Base-by-base conservation (phyloP, 345 rosid species). In the Murraya paniculata region DNA sequence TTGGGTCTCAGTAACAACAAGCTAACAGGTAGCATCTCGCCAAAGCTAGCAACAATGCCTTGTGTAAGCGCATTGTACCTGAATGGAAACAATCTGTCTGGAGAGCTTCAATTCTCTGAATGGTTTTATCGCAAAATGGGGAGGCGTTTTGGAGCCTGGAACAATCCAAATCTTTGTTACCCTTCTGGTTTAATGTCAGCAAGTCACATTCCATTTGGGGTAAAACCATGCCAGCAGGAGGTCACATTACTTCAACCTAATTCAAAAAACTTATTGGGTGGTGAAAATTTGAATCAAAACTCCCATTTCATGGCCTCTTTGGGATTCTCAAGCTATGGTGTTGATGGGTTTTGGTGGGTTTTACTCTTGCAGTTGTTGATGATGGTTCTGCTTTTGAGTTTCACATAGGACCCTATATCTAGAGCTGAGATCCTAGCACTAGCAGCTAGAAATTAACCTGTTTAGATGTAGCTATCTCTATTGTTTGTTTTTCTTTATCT, bases 91-190 rank as follows among this genome's bases (percentile, higher is more conserved):
- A 91, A 95, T 83, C 88, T 92, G 82, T 87, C 91, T 57, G 99
- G 99, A 78, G 90, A 84, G 89, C 85, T 95, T 19, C 70, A 81
- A 69, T 92, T 93, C 79, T 78, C 97, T 28, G 55, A 65, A 57
- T 50, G 21, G 78, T 95, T 95, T 73, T 91, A 88, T 79, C 72
- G 81, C 81, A 93, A 84, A 77, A 78, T 95, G 86, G 92, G 96
- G 35, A 88, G 93, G 83, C 93, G 97, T 25, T 93, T 95, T 70
- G 93, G 95, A 76, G 95, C 94, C 24, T 92, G 95, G 98, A 88
- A 88, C 81, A 95, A 95, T 82, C 94, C 96, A 70, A 86, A 87
- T 75, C 83, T 95, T 56, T 95, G 99, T 84, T 91, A 86, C 81
- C 78, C 85, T 0, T 64, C 75, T 53, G 89, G 80, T 80, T 67